Evolutionary conservation across 345 rosid species (phyloP).

Genomic region (Stellera chamaejasme): DNA sequence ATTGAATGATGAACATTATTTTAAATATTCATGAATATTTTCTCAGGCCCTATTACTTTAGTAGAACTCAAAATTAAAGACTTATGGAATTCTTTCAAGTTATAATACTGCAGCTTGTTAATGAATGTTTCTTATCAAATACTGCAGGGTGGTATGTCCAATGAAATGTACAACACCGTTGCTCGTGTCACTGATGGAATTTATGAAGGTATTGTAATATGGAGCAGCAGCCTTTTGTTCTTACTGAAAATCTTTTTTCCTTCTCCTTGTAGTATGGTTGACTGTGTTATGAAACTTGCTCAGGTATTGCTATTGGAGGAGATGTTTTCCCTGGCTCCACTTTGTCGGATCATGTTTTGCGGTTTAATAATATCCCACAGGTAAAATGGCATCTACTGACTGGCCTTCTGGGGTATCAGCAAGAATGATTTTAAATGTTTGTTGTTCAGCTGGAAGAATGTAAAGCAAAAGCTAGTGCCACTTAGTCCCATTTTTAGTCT

Average conservation of each 20-base stretch:
- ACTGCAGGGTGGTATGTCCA: constrained; percentile 95
- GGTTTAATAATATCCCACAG: constrained; percentile 97
- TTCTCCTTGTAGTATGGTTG: constrained; percentile 1
- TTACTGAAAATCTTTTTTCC: neutral
- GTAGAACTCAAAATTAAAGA: too few relatives aligned
- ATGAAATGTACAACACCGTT: constrained; percentile 85
- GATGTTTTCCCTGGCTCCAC: constrained; percentile 98
- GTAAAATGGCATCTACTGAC: constrained; percentile 24
- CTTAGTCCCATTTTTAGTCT: neutral
- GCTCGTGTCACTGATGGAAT: constrained; percentile 96
- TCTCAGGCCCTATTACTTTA: neutral
- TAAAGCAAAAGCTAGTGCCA: neutral
- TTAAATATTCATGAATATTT: neutral
- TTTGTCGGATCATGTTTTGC: constrained; percentile 80
- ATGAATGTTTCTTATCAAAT: constrained; percentile 7
- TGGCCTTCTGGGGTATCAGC: neutral
- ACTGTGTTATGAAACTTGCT: constrained; percentile 17
- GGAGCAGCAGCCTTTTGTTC: constrained; percentile 2
- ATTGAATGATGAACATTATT: too few relatives aligned
- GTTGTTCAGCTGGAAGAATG: neutral
- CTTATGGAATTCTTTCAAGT: neutral
- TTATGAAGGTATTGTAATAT: constrained; percentile 57
- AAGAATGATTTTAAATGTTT: neutral
- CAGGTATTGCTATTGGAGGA: constrained; percentile 97
- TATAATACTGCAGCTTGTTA: neutral